A percentile compares a stretch with the other conserved stretches of the same genome.
Conservation (phyloP, 768 basidiomycete species). For the Pleurotus tuber-regium region DNA sequence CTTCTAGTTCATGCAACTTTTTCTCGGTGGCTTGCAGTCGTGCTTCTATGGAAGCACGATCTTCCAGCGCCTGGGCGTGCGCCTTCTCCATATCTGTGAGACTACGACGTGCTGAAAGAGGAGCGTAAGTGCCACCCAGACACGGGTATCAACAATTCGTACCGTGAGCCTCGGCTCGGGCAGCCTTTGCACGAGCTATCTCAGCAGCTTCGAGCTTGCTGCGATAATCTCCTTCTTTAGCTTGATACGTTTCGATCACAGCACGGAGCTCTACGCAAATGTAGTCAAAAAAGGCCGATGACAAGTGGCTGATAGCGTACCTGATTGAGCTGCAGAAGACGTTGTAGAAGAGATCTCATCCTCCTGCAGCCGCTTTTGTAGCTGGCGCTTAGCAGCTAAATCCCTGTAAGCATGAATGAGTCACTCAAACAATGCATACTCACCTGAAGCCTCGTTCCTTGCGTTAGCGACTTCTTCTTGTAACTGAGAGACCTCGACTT, state of each 20-base stretch:
- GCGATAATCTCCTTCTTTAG: conserved; percentile 57
- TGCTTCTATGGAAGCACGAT: conserved; percentile 51
- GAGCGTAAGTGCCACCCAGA: conserved; percentile 12
- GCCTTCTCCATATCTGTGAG: conserved; percentile 62
- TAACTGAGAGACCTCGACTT: conserved; percentile 52
- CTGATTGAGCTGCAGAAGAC: conserved; percentile 57
- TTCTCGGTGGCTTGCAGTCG: conserved; percentile 48
- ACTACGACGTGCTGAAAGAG: conserved; percentile 50
- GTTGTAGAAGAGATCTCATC: conserved; percentile 58
- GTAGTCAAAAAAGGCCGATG: conserved; percentile 1
- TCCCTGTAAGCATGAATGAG: conserved; percentile 13
- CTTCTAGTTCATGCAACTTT: conserved; percentile 56
- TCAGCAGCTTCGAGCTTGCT: conserved; percentile 66
- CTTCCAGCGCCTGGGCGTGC: conserved; percentile 46
- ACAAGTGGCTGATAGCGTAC: conserved; percentile 27
- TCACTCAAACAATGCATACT: conserved; percentile 17
- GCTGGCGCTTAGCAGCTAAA: conserved; percentile 56
- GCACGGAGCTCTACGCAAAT: conserved; percentile 52
- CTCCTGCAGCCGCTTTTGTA: conserved; percentile 61
- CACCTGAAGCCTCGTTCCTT: conserved; percentile 62
- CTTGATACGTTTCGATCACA: conserved; percentile 62
- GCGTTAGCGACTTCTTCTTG: conserved; percentile 35
- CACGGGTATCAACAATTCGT: conserved; percentile 12
- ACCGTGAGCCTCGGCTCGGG: conserved; percentile 66
- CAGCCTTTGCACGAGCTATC: conserved; percentile 61